Percentiles rank a stretch among this genome's conserved stretches.
Conservation (phyloP, 2,329 filamentous ascomycete species). For the Neonectria hederae region DNA sequence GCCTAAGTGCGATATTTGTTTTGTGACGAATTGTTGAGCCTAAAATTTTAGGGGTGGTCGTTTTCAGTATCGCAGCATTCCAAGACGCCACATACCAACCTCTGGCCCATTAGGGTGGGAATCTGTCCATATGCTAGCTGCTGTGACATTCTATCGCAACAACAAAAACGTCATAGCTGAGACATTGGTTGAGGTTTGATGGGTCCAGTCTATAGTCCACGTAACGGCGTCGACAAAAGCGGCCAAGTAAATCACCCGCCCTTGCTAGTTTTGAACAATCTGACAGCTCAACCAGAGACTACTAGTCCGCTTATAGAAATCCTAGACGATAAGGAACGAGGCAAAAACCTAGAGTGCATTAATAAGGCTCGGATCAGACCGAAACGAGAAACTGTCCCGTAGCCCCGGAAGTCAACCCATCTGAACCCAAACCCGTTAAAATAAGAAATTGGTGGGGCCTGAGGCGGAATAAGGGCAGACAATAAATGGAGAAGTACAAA, state of each 20-base stretch:
- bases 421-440: not conserved
- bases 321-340: conserved; percentile 19
- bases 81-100: not conserved
- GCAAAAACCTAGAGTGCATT: conserved; percentile 7
- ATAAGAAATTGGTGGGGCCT: too few relatives aligned
- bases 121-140: not conserved
- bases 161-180: not conserved
- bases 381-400: not conserved
- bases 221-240: not conserved
- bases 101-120: not conserved
- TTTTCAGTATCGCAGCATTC: not conserved
- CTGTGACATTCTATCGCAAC: not conserved
- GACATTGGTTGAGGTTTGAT: not conserved
- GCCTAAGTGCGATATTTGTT: not conserved
- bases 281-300: not conserved
- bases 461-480: too few relatives aligned
- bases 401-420: not conserved
- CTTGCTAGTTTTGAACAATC: not conserved
- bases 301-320: not conserved
- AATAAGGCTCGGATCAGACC: not conserved
- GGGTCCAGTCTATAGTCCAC: not conserved
- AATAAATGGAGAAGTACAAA: too few relatives aligned
- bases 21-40: not conserved
- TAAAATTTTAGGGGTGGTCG: not conserved
- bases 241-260: not conserved